Evolutionary conservation across 768 basidiomycete species (phyloP).

Genomic region (Kwoniella europaea): DNA sequence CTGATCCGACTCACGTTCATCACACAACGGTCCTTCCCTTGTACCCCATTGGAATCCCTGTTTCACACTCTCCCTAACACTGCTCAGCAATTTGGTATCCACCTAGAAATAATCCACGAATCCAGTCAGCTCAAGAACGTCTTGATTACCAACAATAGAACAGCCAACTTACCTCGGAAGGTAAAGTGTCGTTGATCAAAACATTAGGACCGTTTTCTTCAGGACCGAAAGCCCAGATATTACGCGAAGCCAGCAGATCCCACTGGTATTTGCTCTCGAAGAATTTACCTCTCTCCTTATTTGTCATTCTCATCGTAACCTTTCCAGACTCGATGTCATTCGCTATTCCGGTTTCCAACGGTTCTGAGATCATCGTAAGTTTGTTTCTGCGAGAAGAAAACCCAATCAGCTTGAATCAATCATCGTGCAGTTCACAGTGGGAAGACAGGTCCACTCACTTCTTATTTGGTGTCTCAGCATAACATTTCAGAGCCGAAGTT

Average conservation of each 20-base stretch:
- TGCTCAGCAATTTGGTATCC: constrained; percentile 87
- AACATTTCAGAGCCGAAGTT: constrained; percentile 96
- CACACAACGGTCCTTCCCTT: constrained; percentile 94
- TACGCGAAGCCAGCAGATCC: constrained; percentile 95
- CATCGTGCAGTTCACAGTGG: background rate
- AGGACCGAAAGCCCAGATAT: constrained; percentile 99
- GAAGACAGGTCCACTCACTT: constrained; percentile 41
- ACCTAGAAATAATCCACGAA: constrained; percentile 62
- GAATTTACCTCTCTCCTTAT: constrained; percentile 92
- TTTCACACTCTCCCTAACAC: constrained; percentile 92
- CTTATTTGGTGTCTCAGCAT: constrained; percentile 99
- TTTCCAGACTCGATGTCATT: constrained; percentile 94
- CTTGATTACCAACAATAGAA: too few species aligned
- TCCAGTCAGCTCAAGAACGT: too few species aligned
- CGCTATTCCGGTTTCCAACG: constrained; percentile 90
- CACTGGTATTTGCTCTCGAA: constrained; percentile 98
- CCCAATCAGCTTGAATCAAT: background rate
- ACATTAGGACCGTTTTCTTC: constrained; percentile 94
- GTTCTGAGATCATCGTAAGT: constrained; percentile 98
- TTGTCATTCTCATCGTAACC: constrained; percentile 91
- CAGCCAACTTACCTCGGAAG: constrained; percentile 71
- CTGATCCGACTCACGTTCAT: constrained; percentile 79
- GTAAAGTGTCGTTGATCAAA: constrained; percentile 91
- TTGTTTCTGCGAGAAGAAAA: constrained; percentile 72
- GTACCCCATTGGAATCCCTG: constrained; percentile 99